Evolutionary conservation across 345 rosid genomes (phyloP).

Genomic region (Lagerstroemia speciosa): DNA sequence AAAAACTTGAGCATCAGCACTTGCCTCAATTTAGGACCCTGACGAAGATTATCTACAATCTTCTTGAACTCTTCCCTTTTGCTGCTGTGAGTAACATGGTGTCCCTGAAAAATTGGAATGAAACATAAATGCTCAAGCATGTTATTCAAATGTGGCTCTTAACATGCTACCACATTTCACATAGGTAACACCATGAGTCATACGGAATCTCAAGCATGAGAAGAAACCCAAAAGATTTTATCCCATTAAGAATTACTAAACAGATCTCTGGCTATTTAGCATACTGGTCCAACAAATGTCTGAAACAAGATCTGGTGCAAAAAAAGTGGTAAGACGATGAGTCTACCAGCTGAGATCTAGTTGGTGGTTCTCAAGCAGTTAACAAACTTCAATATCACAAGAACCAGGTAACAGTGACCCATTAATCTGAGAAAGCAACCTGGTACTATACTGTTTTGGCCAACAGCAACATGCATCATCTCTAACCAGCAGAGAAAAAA

Average conservation of each 20-base stretch:
- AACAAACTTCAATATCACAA: background rate
- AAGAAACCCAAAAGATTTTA: background rate
- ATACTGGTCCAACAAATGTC: background rate
- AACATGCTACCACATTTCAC: background rate
- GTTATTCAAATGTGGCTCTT: background rate
- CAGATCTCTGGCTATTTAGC: background rate
- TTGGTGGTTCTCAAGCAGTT: no score
- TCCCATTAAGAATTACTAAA: background rate
- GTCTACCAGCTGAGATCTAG: no score
- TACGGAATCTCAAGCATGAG: background rate
- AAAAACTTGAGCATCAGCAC: no score
- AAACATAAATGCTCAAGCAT: conserved; percentile 7
- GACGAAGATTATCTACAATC: conserved; percentile 22
- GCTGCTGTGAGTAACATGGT: conserved; percentile 16
- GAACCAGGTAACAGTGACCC: background rate
- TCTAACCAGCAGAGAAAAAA: no score
- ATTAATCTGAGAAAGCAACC: background rate
- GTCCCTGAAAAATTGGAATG: conserved; percentile 18
- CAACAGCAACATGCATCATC: background rate
- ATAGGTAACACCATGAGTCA: background rate
- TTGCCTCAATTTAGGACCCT: conserved; percentile 19
- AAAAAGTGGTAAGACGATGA: no score
- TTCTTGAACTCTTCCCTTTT: conserved; percentile 25
- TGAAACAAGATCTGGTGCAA: background rate
- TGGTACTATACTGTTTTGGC: background rate